Evolutionary conservation across 192 early-diverging fungal species (phyloP), one percentile per base, ranked within the genome.

Genomic region (Rhizoclosmatium sp.): DNA sequence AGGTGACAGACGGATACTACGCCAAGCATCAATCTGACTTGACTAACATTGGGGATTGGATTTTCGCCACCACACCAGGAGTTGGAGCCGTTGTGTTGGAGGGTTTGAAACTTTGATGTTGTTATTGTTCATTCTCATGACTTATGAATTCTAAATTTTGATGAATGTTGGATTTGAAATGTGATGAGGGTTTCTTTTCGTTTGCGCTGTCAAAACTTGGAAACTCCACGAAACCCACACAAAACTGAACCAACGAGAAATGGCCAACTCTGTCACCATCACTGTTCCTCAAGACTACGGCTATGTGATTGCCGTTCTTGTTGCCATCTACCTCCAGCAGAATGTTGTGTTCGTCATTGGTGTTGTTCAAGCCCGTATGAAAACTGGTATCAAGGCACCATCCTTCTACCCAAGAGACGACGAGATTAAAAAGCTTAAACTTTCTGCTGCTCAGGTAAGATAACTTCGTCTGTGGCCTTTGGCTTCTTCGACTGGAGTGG

Each of bases 1-100:
- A 76, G 16, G 66, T 96, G 65, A 92, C 89, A 74, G 86, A 90
- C 47, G 81, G 89, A 16, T 96, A 90, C 78, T 95, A 81, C 45
- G 65, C 54, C 16, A 82, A 80, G 74, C 47, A 62, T 3, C 69
- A 75, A 64, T 77, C 78, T 7, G 75, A 81, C 47, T 77, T 74
- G 69, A 67, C 51, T 4, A 67, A 73, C 21, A 44, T 87, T 58
- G 78, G 67, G 48, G 83, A 87, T 60, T 76, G 64, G 56, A 76
- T 87, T 59, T 87, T 87, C 64, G 81, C 81, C 0, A 81, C 79
- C 49, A 78, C 75, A 67, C 75, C 85, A 39, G 65, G 74, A 19
- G 60, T 51, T 67, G 85, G 85, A 2, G 82, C 83, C 9, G 69
- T 71, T 71, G 69, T 71, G 7, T 71, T 71, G 7, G 67, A 69